Evolutionary conservation across 225 moss, liverwort and hornwort genomes (phyloP), one percentile per base, ranked within the genome.

Genomic region (Neckera pumila): DNA sequence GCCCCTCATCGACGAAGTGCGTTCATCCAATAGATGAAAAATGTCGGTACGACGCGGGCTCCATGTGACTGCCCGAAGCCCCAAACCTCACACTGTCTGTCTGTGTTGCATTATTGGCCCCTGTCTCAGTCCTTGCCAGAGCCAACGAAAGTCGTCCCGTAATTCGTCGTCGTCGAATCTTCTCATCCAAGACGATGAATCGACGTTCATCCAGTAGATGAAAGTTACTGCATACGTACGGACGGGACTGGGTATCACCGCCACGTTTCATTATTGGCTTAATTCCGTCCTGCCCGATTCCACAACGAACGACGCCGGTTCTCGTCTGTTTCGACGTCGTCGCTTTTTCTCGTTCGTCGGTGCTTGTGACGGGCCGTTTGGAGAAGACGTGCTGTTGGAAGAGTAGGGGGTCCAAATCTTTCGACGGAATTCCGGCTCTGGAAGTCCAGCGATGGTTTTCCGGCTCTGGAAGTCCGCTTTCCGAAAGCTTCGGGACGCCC

Each of bases 171-270:
- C 63, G 14, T 54, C 27, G 56, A 26, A 21, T 4, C 7, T 45
- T 80, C 51, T 82, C 87, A 72, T 87, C 62, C 62, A 1, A 5
- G 1, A 8, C 54, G 83, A 86, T 82, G 51, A 60, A 83, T 78
- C 0, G 0, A 0, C 5, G 4, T 26, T 42, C 49, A 63, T 26
- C 67, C 22, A 2, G 0, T 2, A 3, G 61, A 67, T 47, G 86
- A 79, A 83, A 28, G 27, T 8, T 75, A 10, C 69, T 76, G 21
- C 59, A 23, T 36, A 57, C 43, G 56, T 31, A 69, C 66, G 79
- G n/a, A 49, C 67, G 23, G 34, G 43, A 62, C 59, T 8, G 43
- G 7, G 26, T 34, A 12, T 30, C 34, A 33, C 60, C 54, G 56
- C 49, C 85, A 76, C 73, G 76, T 59, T 82, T 86, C 82, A 89